phyloP scores from a whole-genome alignment of 768 basidiomycete genomes.

The Calocybe indica region DNA sequence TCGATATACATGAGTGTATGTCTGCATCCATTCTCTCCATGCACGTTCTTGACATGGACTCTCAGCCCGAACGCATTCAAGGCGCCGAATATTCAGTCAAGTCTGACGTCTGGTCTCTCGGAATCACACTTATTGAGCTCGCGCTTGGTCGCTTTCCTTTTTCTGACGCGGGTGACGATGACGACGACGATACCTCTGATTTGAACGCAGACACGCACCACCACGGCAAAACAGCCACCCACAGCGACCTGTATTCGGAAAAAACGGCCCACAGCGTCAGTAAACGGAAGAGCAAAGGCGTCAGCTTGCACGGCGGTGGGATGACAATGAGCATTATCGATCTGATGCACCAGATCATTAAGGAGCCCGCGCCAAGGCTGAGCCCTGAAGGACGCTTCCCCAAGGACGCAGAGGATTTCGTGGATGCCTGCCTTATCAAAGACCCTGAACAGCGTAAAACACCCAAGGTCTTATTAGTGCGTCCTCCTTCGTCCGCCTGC shows the following conservation, averaged over 20 bases:
- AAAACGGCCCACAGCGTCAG: constrained; percentile 23
- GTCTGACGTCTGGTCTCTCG: constrained; percentile 98
- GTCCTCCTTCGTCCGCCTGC: constrained; percentile 18
- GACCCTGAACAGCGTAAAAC: constrained; percentile 77
- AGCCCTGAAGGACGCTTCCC: constrained; percentile 63
- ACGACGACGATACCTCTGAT: constrained; percentile 35
- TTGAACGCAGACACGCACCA: constrained; percentile 64
- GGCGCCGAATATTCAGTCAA: constrained; percentile 98
- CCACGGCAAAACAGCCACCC: constrained; percentile 59
- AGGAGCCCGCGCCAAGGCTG: constrained; percentile 90
- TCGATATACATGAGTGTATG: constrained; percentile 98
- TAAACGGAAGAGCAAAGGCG: constrained; percentile 81
- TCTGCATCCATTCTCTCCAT: constrained; percentile 13
- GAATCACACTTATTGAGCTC: constrained; percentile 94
- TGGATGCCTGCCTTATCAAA: constrained; percentile 87
- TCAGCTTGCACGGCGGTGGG: constrained; percentile 82
- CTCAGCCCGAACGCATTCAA: constrained; percentile 96
- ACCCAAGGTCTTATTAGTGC: constrained; percentile 78
- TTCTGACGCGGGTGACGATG: constrained; percentile 53
- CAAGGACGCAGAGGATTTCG: constrained; percentile 70
- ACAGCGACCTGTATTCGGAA: constrained; percentile 14
- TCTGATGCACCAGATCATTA: constrained; percentile 95
- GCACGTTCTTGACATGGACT: not conserved
- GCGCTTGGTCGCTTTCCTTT: constrained; percentile 98
- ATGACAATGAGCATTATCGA: constrained; percentile 98